A percentile compares a stretch with the other conserved stretches of the same genome.
phyloP scores from a whole-genome alignment of 2,329 filamentous ascomycete genomes.

The Rhynchosporium secalis region DNA sequence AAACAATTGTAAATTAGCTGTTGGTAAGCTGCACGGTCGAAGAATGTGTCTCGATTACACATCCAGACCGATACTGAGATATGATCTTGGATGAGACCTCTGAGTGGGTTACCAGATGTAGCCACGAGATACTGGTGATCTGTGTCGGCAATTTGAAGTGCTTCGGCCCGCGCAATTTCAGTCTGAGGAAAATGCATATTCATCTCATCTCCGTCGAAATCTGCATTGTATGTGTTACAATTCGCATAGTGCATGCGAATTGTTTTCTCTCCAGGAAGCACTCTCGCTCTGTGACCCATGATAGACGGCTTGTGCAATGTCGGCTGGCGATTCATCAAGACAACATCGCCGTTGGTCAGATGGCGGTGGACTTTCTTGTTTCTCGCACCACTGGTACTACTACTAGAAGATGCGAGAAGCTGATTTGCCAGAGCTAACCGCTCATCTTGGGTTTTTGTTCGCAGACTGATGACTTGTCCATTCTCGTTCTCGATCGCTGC shows the following conservation, averaged over 20 bases:
- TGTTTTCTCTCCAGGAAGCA: conserved; percentile 91
- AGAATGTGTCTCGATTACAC: conserved; percentile 89
- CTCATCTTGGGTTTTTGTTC: conserved; percentile 85
- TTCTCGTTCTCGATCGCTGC: conserved; percentile 94
- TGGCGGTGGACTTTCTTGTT: conserved; percentile 98
- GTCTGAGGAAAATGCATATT: conserved; percentile 99
- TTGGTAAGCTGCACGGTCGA: conserved; percentile 84
- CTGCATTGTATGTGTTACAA: conserved; percentile 98
- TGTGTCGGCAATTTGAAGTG: conserved; percentile 89
- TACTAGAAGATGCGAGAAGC: conserved; percentile 79
- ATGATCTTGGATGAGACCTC: conserved; percentile 98
- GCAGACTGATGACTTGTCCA: conserved; percentile 84
- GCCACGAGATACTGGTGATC: conserved; percentile 96
- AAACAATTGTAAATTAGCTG: conserved; percentile 90
- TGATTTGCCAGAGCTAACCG: conserved; percentile 89
- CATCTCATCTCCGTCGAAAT: conserved; percentile 99
- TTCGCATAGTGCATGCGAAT: conserved; percentile 99
- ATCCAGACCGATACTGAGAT: conserved; percentile 91
- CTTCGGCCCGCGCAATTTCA: conserved; percentile 89
- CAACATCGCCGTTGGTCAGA: conserved; percentile 93
- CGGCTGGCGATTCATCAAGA: conserved; percentile 97
- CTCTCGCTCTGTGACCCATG: conserved; percentile 93
- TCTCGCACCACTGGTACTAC: conserved; percentile 69
- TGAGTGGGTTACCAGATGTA: conserved; percentile 87
- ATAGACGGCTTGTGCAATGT: conserved; percentile 98